phyloP scores from a whole-genome alignment of 345 rosid species.

The Rhizophora mangle region DNA sequence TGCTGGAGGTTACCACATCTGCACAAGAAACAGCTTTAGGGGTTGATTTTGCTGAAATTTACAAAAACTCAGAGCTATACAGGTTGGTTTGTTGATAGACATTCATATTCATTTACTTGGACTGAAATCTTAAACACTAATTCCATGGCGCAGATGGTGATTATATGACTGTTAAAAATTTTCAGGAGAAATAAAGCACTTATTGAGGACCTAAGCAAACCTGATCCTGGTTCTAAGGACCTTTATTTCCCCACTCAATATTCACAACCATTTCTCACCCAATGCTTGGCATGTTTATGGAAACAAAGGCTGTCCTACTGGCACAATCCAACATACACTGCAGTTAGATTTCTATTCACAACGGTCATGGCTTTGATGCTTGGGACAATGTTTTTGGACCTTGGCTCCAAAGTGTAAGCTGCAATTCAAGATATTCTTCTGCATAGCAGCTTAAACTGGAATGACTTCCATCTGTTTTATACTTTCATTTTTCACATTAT shows the following conservation, averaged over 20 bases:
- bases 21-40: slow-evolving; percentile 56
- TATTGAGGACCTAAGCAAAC: slow-evolving; percentile 47
- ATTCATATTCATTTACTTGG: too few relatives aligned
- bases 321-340: slow-evolving; percentile 65
- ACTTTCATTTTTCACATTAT: not conserved
- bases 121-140: not conserved
- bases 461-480: not conserved
- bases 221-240: slow-evolving; percentile 58
- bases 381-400: slow-evolving; percentile 70
- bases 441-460: not conserved
- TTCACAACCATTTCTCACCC: slow-evolving; percentile 49
- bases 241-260: slow-evolving; percentile 47
- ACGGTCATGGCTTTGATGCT: slow-evolving; percentile 49
- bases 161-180: too few relatives aligned
- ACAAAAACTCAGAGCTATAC: slow-evolving; percentile 48
- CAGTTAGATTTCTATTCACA: slow-evolving; percentile 63
- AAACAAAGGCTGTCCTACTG: slow-evolving; percentile 66
- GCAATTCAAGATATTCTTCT: not conserved
- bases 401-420: slow-evolving; percentile 57
- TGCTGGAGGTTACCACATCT: slow-evolving; percentile 58
- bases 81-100: slow-evolving; percentile 15
- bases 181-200: slow-evolving; percentile 48
- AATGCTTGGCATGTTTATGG: slow-evolving; percentile 66
- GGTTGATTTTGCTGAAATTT: slow-evolving; percentile 53
- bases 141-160: not conserved